Percentiles rank a stretch among this genome's conserved stretches.
Evolutionary conservation across 441 rosid species (phyloP).

Genomic region (Syzygium malaccense): DNA sequence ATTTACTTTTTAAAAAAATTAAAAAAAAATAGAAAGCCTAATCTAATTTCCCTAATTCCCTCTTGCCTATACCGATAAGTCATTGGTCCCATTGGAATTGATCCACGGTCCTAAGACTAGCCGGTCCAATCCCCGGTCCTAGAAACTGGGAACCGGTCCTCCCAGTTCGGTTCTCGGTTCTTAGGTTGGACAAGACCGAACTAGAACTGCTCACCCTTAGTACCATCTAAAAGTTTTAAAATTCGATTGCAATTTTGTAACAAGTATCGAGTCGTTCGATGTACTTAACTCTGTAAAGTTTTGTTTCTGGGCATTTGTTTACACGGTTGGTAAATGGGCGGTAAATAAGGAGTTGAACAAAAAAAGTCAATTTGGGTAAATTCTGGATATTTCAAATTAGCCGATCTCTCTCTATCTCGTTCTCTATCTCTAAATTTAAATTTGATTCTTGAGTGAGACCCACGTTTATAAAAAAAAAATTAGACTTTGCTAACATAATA

Average conservation of each 20-base stretch:
- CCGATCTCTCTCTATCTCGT: neutral
- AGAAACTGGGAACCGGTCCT: no score
- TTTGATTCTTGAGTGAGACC: neutral
- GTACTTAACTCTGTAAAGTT: neutral
- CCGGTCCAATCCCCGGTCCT: no score
- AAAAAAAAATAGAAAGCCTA: no score
- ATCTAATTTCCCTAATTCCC: no score
- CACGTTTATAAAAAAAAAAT: neutral
- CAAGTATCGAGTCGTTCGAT: neutral
- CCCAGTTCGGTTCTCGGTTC: no score
- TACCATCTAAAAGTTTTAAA: neutral
- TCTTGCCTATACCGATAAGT: no score
- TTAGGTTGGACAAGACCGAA: no score
- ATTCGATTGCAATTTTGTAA: neutral
- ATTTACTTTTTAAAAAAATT: no score
- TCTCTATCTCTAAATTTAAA: neutral
- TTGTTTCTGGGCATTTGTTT: neutral
- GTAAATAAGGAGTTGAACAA: neutral
- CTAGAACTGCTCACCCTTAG: no score
- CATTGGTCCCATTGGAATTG: no score
- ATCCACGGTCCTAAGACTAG: no score
- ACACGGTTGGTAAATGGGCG: neutral
- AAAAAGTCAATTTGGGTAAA: neutral
- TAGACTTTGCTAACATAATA: no score
- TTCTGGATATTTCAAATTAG: neutral